phyloP scores from a whole-genome alignment of 2,329 filamentous ascomycete species.

The Gnomoniopsis smithogilvyi region DNA sequence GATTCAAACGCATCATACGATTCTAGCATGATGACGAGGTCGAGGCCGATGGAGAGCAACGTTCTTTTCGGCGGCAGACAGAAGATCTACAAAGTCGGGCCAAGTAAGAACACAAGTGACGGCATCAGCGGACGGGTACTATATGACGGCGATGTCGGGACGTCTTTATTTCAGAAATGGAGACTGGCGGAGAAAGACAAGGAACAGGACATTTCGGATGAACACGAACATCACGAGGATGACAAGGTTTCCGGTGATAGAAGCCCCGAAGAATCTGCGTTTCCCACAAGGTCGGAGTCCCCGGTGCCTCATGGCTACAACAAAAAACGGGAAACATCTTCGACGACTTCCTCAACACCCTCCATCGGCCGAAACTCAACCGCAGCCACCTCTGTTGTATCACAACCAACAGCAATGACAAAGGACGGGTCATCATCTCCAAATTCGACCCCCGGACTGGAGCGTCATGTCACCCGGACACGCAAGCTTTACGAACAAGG shows the following conservation, averaged over 20 bases:
- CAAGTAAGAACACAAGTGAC: constrained; percentile 38
- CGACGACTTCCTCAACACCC: constrained; percentile 70
- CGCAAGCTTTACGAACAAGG: constrained; percentile 81
- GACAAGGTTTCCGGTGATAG: constrained; percentile 30
- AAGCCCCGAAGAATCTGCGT: constrained; percentile 28
- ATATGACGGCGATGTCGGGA: constrained; percentile 82
- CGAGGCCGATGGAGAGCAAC: constrained; percentile 84
- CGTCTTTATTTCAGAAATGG: constrained; percentile 81
- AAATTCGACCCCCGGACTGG: constrained; percentile 42
- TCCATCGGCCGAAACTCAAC: constrained; percentile 74
- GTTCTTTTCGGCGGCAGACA: constrained; percentile 92
- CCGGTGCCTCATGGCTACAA: constrained; percentile 63
- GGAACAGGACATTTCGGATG: constrained; percentile 34
- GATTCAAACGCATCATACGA: constrained; percentile 69
- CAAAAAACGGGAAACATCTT: constrained; percentile 79
- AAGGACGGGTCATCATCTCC: constrained; percentile 44
- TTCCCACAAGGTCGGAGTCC: constrained; percentile 46
- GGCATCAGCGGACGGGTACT: constrained; percentile 65
- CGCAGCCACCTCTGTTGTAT: constrained; percentile 83
- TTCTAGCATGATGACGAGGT: constrained; percentile 74
- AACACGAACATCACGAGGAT: constrained; percentile 35
- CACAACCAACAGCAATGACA: constrained; percentile 56
- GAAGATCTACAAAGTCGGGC: constrained; percentile 86
- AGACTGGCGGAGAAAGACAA: constrained; percentile 56
- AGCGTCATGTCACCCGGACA: constrained; percentile 66